These are phyloP conservation scores for Geranium incanum DNA, from an alignment of 441 rosid species.

Conservation along the genomic window DNA sequence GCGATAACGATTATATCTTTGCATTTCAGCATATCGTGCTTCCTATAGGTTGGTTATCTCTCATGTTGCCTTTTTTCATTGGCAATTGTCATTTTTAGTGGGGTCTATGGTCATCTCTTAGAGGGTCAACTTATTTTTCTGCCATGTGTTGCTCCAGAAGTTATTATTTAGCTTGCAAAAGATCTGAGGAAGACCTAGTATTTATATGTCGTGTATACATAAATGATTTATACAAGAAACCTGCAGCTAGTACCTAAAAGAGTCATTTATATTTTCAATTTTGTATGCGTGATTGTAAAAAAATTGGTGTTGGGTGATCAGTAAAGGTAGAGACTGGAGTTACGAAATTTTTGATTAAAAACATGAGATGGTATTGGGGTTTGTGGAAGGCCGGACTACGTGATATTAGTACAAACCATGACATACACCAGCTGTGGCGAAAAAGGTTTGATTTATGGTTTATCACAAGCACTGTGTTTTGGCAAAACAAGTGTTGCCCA, in stretches of 20 bases:
- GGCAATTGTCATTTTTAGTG: constrained; percentile 3
- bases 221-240: background rate
- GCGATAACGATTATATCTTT: constrained; percentile 83
- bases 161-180: background rate
- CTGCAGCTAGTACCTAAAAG: background rate
- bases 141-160: background rate
- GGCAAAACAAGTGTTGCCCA: background rate
- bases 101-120: background rate
- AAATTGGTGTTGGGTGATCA: background rate
- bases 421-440: no score
- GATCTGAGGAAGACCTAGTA: background rate
- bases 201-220: background rate
- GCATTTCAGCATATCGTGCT: constrained; percentile 83
- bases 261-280: constrained; percentile 5
- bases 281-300: background rate
- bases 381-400: background rate
- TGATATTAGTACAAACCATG: background rate
- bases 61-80: background rate
- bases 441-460: background rate
- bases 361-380: background rate
- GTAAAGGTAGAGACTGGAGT: background rate
- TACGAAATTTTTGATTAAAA: background rate
- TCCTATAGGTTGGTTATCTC: constrained; percentile 65
- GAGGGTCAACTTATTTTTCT: background rate
- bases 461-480: background rate